These are phyloP conservation scores for Saccharomycopsis synnaedendra DNA, from an alignment of 805 yeast genomes.

Conservation along the genomic window DNA sequence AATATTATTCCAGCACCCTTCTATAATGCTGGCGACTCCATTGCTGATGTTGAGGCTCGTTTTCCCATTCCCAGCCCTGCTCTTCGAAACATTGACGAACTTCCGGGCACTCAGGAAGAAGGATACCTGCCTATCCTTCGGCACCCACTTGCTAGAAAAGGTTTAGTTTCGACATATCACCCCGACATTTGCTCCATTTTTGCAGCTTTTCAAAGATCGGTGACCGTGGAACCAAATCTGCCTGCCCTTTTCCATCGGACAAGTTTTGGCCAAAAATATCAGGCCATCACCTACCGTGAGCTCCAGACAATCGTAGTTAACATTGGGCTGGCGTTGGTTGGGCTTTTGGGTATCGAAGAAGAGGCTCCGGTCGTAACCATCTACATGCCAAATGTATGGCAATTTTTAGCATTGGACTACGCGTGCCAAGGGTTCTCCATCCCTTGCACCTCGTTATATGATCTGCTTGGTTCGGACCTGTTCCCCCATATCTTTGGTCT, in stretches of 20 bases:
- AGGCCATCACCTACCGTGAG: slow-evolving; percentile 6
- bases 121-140: slow-evolving; percentile 46
- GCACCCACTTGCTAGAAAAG: slow-evolving; percentile 25
- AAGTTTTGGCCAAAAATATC: slow-evolving; percentile 18
- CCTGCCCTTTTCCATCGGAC: slow-evolving; percentile 22
- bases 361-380: slow-evolving; percentile 29
- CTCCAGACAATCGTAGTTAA: slow-evolving; percentile 13
- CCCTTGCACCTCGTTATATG: slow-evolving; percentile 43
- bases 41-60: slow-evolving; percentile 1
- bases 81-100: not conserved
- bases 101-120: slow-evolving; percentile 23
- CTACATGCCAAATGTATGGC: slow-evolving; percentile 48
- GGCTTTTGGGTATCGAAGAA: slow-evolving; percentile 12
- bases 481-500: slow-evolving; percentile 50
- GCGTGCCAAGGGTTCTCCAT: slow-evolving; percentile 50
- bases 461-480: slow-evolving; percentile 46
- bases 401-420: slow-evolving; percentile 59
- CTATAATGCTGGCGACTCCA: slow-evolving; percentile 1
- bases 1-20: not conserved
- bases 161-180: slow-evolving; percentile 18
- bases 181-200: slow-evolving; percentile 27
- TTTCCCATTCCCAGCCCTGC: not conserved
- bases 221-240: slow-evolving; percentile 15
- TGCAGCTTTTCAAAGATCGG: slow-evolving; percentile 23
- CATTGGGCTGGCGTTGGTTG: slow-evolving; percentile 20